Evolutionary conservation across 202 grass and related monocot species (phyloP), one percentile per base, ranked within the genome.

Genomic region (Digitaria exilis): DNA sequence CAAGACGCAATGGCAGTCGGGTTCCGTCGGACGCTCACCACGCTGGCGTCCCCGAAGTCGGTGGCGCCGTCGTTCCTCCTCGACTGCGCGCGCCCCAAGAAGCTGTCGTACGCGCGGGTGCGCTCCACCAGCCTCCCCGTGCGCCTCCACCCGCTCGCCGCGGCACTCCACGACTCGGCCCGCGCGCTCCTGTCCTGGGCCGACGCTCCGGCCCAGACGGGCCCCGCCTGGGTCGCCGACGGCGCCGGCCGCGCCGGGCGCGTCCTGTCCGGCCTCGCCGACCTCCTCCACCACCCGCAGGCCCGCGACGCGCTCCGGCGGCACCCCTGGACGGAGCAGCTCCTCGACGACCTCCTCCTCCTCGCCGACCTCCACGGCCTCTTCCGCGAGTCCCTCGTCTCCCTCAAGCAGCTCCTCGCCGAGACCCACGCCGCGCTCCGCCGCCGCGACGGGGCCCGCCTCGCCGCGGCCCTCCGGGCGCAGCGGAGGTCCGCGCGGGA

Each of bases 301-400:
- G 84, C 87, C 1, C 86, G 66, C 11, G 92, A 89, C 66, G 66
- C 86, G 60, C 92, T 94, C 34, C 88, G 65, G 3, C 44, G 81
- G 4, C 60, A 73, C 48, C 86, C 86, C 1, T 90, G 83, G 79
- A 77, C 86, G 70, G 91, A 88, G 57, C 88, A 82, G 77, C 81
- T 89, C 2, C 84, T 93, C 32, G 91, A 93, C 46, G 85, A 85
- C 82, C 75, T 93, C 31, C 85, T 93, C 88, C 82, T 72, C 42
- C 85, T 93, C 14, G 79, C 85, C n/a, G 91, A 93, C 91, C 56
- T 82, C 70, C 79, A 90, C 70, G 85, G 66, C n/a, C 55, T 55
- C 82, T 85, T 93, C 79, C 43, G 85, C 60, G 79, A 85, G 12
- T 42, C 82, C 30, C 74, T 87, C 57, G 75, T 93, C 1, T 46